Conservation (phyloP, 169 alveolate genomes). For the Eimeria zaria region DNA sequence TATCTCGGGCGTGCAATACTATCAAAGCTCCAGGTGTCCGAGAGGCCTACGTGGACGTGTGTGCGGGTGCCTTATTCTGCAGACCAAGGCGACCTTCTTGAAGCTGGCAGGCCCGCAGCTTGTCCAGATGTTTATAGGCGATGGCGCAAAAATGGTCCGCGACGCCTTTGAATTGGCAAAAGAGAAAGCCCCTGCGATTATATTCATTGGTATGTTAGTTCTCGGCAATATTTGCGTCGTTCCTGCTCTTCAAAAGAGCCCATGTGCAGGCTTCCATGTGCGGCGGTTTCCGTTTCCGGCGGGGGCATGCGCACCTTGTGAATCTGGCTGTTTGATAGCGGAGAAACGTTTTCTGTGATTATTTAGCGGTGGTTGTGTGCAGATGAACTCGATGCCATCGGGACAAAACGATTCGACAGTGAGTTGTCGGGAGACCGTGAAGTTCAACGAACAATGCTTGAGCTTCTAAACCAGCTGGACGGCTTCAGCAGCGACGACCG, state of each 20-base stretch:
- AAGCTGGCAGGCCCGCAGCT: constrained; percentile 99
- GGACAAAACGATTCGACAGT: constrained; percentile 93
- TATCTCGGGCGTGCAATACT: not conserved
- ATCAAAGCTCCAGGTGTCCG: not conserved
- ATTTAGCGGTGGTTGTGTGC: not conserved
- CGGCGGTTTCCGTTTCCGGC: not conserved
- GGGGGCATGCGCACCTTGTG: not conserved
- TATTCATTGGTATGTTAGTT: constrained; percentile 95
- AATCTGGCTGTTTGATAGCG: not conserved
- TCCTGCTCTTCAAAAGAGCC: not conserved
- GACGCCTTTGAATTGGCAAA: constrained; percentile 99
- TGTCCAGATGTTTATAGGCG: constrained; percentile 99
- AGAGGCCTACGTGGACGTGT: not conserved
- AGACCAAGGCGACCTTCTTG: constrained; percentile 99
- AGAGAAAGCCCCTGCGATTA: constrained; percentile 99
- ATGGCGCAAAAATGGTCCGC: constrained; percentile 99
- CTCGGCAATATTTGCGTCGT: not conserved
- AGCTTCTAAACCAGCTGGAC: constrained; percentile 98
- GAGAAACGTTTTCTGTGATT: not conserved
- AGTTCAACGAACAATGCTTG: constrained; percentile 99
- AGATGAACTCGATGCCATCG: constrained; percentile 99
- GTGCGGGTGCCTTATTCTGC: constrained; percentile 25
- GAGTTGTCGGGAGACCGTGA: constrained; percentile 99
- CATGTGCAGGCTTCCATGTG: not conserved
- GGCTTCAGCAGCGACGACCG: constrained; percentile 96